A percentile compares a stretch with the other conserved stretches of the same genome.
Conservation (phyloP, 371 early-diverging fungal genomes). For the Mortierella sp. region DNA sequence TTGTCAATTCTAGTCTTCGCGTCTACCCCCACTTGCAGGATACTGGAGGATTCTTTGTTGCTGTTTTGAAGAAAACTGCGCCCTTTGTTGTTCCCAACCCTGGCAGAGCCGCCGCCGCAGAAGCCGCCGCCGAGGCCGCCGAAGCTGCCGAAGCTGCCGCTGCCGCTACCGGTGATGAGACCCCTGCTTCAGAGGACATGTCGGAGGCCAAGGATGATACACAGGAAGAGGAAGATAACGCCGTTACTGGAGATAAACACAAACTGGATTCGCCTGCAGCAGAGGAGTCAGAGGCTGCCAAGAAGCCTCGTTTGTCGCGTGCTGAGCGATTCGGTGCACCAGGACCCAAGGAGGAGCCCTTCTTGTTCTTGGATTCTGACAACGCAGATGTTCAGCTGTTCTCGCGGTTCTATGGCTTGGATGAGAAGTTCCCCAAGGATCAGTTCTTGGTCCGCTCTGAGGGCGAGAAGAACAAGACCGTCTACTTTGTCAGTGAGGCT, state of each 20-base stretch:
- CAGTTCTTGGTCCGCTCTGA: slow-evolving; percentile 89
- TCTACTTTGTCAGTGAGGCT: slow-evolving; percentile 85
- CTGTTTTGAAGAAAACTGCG: slow-evolving; percentile 92
- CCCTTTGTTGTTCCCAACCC: slow-evolving; percentile 73
- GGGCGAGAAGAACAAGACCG: slow-evolving; percentile 74
- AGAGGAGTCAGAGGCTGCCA: slow-evolving; percentile 26
- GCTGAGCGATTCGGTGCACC: slow-evolving; percentile 64
- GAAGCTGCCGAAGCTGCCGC: slow-evolving; percentile 29
- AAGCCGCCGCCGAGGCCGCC: slow-evolving; percentile 48
- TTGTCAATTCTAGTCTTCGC: slow-evolving; percentile 75
- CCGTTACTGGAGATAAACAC: slow-evolving; percentile 37
- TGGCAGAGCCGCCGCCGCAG: slow-evolving; percentile 37
- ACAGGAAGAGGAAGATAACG: slow-evolving; percentile 23
- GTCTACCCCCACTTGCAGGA: slow-evolving; percentile 97
- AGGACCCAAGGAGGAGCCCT: slow-evolving; percentile 81
- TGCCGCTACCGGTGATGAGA: slow-evolving; percentile 38
- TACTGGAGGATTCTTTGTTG: slow-evolving; percentile 99
- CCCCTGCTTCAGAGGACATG: slow-evolving; percentile 30
- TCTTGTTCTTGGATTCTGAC: slow-evolving; percentile 73
- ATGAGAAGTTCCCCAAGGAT: slow-evolving; percentile 78
- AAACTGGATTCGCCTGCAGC: slow-evolving; percentile 28
- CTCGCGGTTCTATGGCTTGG: slow-evolving; percentile 77
- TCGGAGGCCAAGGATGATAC: slow-evolving; percentile 19
- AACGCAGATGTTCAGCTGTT: slow-evolving; percentile 71
- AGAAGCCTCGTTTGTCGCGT: slow-evolving; percentile 57